A percentile compares a stretch with the other conserved stretches of the same genome.
Evolutionary conservation across 139 green algal species (phyloP).

Genomic region (Volvox africanus): DNA sequence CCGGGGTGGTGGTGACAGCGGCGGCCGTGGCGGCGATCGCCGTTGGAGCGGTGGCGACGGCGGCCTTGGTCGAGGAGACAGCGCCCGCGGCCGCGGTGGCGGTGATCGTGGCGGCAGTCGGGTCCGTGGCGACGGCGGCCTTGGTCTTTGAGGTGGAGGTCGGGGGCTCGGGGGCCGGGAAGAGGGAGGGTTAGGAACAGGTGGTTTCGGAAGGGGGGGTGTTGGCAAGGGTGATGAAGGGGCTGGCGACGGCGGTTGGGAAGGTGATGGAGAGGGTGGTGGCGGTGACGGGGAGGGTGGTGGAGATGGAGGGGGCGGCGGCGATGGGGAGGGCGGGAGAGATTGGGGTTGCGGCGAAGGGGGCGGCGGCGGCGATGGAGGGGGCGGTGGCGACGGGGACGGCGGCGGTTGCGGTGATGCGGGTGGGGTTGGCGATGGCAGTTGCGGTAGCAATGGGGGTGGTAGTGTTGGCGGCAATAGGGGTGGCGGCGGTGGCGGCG

Average conservation of each 20-base stretch:
- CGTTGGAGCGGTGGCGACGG: not conserved
- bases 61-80: not conserved
- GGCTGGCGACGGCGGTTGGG: not conserved
- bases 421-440: not conserved
- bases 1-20: no score
- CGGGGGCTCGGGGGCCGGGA: not conserved
- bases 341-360: not conserved
- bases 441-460: not conserved
- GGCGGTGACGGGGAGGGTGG: not conserved
- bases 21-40: not conserved
- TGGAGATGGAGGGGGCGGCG: not conserved
- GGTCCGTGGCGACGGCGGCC: not conserved
- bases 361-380: not conserved
- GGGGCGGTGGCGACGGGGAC: not conserved
- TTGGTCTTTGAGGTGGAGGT: not conserved
- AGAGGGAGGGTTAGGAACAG: not conserved
- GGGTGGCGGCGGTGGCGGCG: not conserved
- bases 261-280: not conserved
- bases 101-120: not conserved
- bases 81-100: not conserved
- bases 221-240: not conserved
- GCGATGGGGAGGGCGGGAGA: not conserved
- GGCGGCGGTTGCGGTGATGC: not conserved
- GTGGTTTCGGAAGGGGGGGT: not conserved
- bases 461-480: not conserved